These are phyloP conservation scores for Aspergillus sparsus DNA, from an alignment of 495 filamentous ascomycete species.

Conservation along the genomic window DNA sequence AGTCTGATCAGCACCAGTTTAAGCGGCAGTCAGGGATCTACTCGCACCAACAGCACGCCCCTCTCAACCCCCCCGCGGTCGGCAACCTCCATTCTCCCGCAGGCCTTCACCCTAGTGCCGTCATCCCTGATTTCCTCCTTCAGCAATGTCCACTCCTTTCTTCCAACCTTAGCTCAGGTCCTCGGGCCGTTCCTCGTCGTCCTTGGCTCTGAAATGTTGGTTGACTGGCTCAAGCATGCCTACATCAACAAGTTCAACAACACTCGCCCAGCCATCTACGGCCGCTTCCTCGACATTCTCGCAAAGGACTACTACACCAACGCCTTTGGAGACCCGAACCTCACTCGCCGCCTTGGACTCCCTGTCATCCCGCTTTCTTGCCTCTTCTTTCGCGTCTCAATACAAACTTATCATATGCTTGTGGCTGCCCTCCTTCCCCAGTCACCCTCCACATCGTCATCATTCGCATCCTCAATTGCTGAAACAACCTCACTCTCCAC, in stretches of 20 bases:
- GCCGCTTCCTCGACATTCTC: constrained; percentile 84
- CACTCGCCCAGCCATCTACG: constrained; percentile 84
- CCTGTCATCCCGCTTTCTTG: constrained; percentile 91
- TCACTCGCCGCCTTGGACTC: constrained; percentile 86
- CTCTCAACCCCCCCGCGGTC: constrained; percentile 50
- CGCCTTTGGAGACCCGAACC: constrained; percentile 84
- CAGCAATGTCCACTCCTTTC: constrained; percentile 45
- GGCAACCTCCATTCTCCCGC: constrained; percentile 70
- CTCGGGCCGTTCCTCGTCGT: constrained; percentile 90
- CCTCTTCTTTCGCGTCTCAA: constrained; percentile 89
- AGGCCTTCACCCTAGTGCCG: constrained; percentile 85
- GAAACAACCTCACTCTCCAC: constrained; percentile 64
- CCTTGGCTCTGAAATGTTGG: constrained; percentile 91
- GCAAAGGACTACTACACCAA: constrained; percentile 98
- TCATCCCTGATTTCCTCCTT: constrained; percentile 47
- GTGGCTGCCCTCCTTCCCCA: constrained; percentile 79
- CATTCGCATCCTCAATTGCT: constrained; percentile 74
- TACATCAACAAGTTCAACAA: constrained; percentile 99
- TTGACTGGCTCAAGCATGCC: constrained; percentile 96
- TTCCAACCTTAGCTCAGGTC: constrained; percentile 80
- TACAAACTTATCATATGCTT: constrained; percentile 99
- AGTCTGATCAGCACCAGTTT: constrained; percentile 37
- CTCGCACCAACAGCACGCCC: constrained; percentile 49
- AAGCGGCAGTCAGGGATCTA: constrained; percentile 29
- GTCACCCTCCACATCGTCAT: constrained; percentile 66